Conservation (phyloP, 768 basidiomycete species). For the Leucosporidium yakuticum region DNA sequence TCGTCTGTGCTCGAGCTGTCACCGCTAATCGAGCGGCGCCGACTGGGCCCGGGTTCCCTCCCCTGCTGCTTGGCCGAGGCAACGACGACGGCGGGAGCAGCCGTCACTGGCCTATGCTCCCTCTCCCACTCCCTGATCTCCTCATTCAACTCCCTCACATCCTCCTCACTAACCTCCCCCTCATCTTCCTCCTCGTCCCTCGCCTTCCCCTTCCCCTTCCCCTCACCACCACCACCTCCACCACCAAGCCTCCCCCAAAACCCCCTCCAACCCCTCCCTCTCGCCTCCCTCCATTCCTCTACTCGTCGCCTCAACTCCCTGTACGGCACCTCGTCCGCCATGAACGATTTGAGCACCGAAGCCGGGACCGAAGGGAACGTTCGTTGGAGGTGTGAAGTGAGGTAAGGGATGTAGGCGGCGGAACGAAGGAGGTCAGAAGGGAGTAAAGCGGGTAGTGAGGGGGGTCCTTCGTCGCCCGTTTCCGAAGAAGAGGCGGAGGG, state of each 20-base stretch:
- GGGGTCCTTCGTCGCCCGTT: not conserved
- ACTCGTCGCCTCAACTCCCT: not conserved
- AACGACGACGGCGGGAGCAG: too few species aligned
- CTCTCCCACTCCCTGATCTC: too few species aligned
- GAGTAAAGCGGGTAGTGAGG: not conserved
- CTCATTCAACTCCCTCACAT: not conserved
- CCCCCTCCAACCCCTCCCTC: not conserved
- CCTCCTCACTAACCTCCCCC: not conserved
- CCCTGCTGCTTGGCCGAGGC: too few species aligned
- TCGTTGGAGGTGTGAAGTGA: not conserved
- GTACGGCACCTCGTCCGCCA: not conserved
- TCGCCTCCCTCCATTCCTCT: not conserved
- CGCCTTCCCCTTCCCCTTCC: not conserved
- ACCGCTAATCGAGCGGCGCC: too few species aligned
- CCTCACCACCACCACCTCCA: not conserved
- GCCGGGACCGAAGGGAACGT: not conserved
- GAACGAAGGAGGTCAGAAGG: constrained; percentile 14
- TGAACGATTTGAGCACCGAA: not conserved
- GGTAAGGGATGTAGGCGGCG: not conserved
- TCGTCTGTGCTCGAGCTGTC: not conserved
- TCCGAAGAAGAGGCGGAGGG: too few species aligned
- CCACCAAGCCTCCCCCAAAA: not conserved
- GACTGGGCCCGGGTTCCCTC: too few species aligned
- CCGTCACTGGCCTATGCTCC: too few species aligned
- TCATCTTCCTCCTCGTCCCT: not conserved